Percentiles rank a stretch among this genome's conserved stretches.
phyloP scores from a whole-genome alignment of 495 filamentous ascomycete genomes.

The Neurospora sp. region DNA sequence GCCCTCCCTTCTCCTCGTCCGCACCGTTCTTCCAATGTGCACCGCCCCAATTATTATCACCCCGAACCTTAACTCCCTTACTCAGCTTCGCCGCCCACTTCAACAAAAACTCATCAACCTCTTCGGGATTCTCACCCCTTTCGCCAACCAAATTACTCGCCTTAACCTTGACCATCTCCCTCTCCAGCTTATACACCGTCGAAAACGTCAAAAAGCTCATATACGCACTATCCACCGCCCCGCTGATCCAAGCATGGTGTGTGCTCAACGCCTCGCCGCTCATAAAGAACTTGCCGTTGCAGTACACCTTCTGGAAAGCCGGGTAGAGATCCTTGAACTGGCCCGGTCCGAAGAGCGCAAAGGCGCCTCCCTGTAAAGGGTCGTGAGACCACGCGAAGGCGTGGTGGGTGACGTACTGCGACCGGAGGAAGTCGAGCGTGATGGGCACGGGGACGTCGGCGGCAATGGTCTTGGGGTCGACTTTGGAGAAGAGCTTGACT shows the following conservation, averaged over 20 bases:
- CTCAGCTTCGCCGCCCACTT: not conserved
- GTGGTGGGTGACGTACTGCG: constrained; percentile 20
- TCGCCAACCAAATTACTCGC: not conserved
- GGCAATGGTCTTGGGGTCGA: not conserved
- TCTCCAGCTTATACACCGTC: not conserved
- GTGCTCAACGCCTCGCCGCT: constrained; percentile 30
- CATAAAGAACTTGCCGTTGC: constrained; percentile 21
- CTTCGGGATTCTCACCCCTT: not conserved
- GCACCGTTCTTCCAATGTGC: not conserved
- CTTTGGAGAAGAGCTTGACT: constrained; percentile 3
- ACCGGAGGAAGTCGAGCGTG: constrained; percentile 6
- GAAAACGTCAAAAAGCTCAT: not conserved
- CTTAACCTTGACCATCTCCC: not conserved
- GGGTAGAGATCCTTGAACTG: constrained; percentile 31
- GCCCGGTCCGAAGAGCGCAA: constrained; percentile 35
- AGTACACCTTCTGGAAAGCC: constrained; percentile 14
- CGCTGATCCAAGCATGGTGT: constrained; percentile 37
- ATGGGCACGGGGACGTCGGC: constrained; percentile 3
- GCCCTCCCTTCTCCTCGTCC: not conserved
- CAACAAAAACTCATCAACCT: constrained; percentile 3
- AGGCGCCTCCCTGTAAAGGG: constrained; percentile 30
- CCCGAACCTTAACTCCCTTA: not conserved
- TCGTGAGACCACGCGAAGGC: constrained; percentile 30
- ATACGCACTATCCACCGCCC: constrained; percentile 21
- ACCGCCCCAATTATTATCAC: not conserved